Evolutionary conservation across 2,329 filamentous ascomycete species (phyloP).

Genomic region (Sordariomycetes sp.): DNA sequence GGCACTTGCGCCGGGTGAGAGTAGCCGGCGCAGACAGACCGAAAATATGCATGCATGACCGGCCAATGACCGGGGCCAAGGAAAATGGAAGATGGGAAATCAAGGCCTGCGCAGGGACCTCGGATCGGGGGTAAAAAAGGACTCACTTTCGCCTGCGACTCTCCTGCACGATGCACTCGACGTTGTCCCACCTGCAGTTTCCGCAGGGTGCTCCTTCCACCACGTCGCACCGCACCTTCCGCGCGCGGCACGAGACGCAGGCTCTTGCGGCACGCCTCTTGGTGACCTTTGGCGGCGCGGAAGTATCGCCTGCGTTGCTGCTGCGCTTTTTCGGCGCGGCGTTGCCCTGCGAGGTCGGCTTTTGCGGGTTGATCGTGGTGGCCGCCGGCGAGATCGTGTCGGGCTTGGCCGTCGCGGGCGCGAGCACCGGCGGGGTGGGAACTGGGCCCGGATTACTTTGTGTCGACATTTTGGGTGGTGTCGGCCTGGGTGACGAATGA

Average conservation of each 20-base stretch:
- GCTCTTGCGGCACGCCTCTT: slow-evolving; percentile 87
- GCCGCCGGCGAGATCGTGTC: not conserved
- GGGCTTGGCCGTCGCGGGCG: slow-evolving; percentile 1
- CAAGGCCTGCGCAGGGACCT: not conserved
- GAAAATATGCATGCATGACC: not conserved
- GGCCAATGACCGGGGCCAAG: not conserved
- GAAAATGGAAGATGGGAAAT: not conserved
- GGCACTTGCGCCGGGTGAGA: not conserved
- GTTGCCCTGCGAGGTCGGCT: not conserved
- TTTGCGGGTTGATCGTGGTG: not conserved
- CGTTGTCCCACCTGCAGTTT: slow-evolving; percentile 74
- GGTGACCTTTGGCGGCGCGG: slow-evolving; percentile 33
- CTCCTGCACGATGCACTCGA: slow-evolving; percentile 67
- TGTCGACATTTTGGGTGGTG: not conserved
- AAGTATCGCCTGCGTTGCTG: slow-evolving; percentile 17
- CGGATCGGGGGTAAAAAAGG: slow-evolving; percentile 2
- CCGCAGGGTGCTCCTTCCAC: slow-evolving; percentile 81
- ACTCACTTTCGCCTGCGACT: slow-evolving; percentile 80
- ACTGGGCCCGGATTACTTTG: slow-evolving; percentile 1
- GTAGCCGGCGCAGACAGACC: not conserved
- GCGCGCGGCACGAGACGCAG: slow-evolving; percentile 76
- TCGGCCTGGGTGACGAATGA: not conserved
- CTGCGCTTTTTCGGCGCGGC: slow-evolving; percentile 15
- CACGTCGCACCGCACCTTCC: slow-evolving; percentile 91
- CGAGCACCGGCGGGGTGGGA: slow-evolving; percentile 1